Evolutionary conservation across 2,329 filamentous ascomycete species (phyloP).

Genomic region (Cadophora sp.): DNA sequence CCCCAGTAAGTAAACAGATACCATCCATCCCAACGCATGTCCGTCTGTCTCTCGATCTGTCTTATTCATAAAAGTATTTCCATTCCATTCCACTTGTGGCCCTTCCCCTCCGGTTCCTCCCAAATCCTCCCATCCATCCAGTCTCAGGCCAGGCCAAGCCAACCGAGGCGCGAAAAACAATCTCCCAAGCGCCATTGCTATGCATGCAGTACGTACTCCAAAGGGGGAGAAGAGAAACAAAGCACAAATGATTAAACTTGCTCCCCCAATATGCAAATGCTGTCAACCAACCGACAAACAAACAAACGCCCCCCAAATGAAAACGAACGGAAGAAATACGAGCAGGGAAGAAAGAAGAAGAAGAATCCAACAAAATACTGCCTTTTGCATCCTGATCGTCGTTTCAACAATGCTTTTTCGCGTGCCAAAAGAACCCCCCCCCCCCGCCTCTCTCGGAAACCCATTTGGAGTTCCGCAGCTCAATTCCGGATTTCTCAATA

Average conservation of each 20-base stretch:
- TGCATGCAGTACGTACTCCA: conserved; percentile 18
- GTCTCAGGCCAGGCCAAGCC: not conserved
- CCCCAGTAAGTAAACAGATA: too few species aligned
- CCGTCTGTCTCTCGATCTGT: too few species aligned
- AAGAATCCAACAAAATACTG: conserved; percentile 10
- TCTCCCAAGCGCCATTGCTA: conserved; percentile 14
- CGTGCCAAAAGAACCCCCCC: not conserved
- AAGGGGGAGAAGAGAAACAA: not conserved
- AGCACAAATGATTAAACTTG: not conserved
- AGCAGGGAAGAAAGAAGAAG: not conserved
- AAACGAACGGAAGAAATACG: not conserved
- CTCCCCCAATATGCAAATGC: conserved; percentile 9
- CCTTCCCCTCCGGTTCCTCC: not conserved
- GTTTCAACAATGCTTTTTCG: not conserved
- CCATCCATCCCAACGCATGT: too few species aligned
- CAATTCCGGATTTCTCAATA: not conserved
- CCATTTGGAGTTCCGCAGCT: not conserved
- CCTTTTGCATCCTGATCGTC: conserved; percentile 1
- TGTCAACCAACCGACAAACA: not conserved
- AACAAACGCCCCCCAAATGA: not conserved
- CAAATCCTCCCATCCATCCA: not conserved
- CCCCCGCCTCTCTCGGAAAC: not conserved
- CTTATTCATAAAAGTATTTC: not conserved
- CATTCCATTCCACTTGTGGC: not conserved
- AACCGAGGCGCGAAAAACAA: not conserved